These are phyloP conservation scores for Cryphonectria nitschkei DNA, from an alignment of 2,329 filamentous ascomycete genomes.

Conservation along the genomic window DNA sequence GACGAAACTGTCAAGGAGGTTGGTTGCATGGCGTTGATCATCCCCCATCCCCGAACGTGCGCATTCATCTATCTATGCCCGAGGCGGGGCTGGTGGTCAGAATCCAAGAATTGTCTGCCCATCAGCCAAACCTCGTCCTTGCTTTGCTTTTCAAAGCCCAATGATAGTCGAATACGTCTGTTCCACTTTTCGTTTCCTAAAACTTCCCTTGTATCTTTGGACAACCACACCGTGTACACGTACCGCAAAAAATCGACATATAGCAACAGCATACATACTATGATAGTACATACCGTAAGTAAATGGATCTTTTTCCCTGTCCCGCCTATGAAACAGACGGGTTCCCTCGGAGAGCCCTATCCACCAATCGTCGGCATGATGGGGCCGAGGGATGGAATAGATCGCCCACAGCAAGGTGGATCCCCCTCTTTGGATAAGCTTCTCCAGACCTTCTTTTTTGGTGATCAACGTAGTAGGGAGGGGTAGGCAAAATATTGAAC, in stretches of 20 bases:
- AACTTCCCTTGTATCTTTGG: background rate
- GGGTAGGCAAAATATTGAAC: background rate
- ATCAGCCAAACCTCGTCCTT: background rate
- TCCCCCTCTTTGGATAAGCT: constrained; percentile 1
- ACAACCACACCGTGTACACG: no score
- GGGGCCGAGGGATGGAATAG: background rate
- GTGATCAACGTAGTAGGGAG: background rate
- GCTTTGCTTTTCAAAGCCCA: background rate
- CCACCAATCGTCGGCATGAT: constrained; percentile 11
- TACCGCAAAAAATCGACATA: no score
- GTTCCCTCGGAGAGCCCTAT: background rate
- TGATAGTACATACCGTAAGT: background rate
- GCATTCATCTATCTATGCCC: background rate
- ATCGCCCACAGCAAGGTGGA: background rate
- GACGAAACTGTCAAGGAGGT: background rate
- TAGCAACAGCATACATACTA: background rate
- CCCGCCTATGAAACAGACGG: constrained; percentile 1
- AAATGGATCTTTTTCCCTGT: background rate
- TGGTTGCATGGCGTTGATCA: background rate
- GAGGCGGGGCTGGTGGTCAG: background rate
- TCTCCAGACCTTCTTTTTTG: constrained; percentile 3
- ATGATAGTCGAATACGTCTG: background rate
- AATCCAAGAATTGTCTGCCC: background rate
- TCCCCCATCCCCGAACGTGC: background rate
- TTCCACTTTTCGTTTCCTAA: background rate